A percentile compares a stretch with the other conserved stretches of the same genome.
phyloP scores from a whole-genome alignment of 441 rosid genomes.

The Corymbia citriodora region DNA sequence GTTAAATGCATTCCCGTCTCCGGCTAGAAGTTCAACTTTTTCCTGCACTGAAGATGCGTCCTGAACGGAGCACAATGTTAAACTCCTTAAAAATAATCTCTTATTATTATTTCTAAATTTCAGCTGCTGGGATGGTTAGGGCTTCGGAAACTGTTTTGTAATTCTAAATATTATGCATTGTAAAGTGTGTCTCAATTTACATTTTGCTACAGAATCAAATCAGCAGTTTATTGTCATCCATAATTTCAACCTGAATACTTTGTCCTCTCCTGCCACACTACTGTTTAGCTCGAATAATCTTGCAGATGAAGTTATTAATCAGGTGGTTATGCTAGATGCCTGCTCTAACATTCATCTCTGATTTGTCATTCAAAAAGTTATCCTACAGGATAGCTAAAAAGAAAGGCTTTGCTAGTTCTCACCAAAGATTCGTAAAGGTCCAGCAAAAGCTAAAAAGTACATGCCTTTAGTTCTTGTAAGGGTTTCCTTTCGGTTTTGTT shows the following conservation, averaged over 20 bases:
- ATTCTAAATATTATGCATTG: background rate
- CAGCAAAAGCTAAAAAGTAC: background rate
- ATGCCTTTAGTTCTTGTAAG: background rate
- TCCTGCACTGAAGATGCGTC: accelerated
- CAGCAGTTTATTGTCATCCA: background rate
- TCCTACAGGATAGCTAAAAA: background rate
- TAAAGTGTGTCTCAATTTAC: accelerated
- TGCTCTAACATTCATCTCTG: background rate
- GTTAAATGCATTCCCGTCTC: background rate
- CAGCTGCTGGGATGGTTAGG: accelerated
- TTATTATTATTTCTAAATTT: background rate
- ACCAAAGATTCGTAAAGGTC: background rate
- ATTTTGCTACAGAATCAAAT: accelerated
- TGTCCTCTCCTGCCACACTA: background rate
- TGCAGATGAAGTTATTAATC: background rate
- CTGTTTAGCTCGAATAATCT: background rate
- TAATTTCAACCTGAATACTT: background rate
- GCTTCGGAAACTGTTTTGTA: background rate
- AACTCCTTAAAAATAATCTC: background rate
- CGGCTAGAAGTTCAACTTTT: accelerated
- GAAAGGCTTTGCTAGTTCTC: accelerated
- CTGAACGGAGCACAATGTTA: accelerated
- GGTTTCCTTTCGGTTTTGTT: background rate
- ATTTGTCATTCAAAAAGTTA: background rate
- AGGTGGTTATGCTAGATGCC: background rate